Conservation (phyloP, 2,329 filamentous ascomycete genomes). For the Arthrobotrys entomopaga region DNA sequence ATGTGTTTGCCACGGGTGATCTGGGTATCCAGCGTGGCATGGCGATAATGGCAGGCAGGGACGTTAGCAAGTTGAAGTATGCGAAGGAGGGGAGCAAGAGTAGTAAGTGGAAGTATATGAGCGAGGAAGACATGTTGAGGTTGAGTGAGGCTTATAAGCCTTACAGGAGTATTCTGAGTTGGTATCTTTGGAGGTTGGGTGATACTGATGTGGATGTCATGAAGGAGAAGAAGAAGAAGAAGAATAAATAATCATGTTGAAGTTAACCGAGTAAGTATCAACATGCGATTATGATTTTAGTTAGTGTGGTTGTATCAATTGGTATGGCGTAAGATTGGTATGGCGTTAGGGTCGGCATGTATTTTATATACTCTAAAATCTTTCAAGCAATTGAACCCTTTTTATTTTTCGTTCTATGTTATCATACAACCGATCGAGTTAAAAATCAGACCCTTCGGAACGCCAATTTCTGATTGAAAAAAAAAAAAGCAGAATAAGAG, state of each 20-base stretch:
- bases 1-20: constrained; percentile 92
- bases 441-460: no score
- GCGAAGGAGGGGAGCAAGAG: constrained; percentile 67
- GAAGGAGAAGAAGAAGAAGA: constrained; percentile 38
- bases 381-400: no score
- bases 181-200: constrained; percentile 85
- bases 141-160: constrained; percentile 82
- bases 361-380: no score
- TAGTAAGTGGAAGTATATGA: constrained; percentile 98
- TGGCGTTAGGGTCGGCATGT: no score
- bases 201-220: constrained; percentile 76
- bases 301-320: no score
- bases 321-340: no score
- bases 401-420: background rate
- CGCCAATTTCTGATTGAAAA: no score
- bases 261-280: background rate
- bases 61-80: constrained; percentile 82
- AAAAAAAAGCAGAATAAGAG: no score
- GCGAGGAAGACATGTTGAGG: constrained; percentile 88
- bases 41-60: constrained; percentile 83
- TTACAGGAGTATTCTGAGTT: constrained; percentile 67
- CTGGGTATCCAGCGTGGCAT: constrained; percentile 94
- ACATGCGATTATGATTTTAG: background rate
- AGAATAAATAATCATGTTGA: background rate
- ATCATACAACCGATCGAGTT: constrained; percentile 14